Evolutionary conservation across 495 filamentous ascomycete genomes (phyloP).

Genomic region (Lophium mytilinum): DNA sequence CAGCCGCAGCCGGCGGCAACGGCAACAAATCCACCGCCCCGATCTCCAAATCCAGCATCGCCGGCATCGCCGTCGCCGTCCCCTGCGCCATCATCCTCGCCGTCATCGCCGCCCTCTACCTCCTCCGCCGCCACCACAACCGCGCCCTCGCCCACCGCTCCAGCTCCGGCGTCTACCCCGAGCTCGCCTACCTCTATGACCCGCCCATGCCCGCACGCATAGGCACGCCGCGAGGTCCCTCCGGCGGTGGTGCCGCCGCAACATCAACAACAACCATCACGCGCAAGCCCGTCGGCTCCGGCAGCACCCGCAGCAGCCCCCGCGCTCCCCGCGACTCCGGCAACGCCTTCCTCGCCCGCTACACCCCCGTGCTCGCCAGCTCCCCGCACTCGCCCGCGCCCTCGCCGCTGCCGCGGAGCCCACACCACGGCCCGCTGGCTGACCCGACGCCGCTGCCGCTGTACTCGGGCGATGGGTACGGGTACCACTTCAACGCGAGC

Average conservation of each 20-base stretch:
- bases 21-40: neutral
- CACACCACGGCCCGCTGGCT: too few species aligned
- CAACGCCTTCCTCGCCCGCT: neutral
- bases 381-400: too few species aligned
- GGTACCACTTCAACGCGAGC: too few species aligned
- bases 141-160: conserved; percentile 2
- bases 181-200: conserved; percentile 22
- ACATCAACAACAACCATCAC: neutral
- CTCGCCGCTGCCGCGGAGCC: too few species aligned
- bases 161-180: conserved; percentile 16
- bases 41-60: neutral
- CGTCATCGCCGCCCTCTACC: conserved; percentile 14
- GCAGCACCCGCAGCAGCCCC: neutral
- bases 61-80: neutral
- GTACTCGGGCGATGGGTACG: too few species aligned
- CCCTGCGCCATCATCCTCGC: conserved; percentile 10
- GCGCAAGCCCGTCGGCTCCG: too few species aligned
- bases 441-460: too few species aligned
- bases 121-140: conserved; percentile 14
- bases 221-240: neutral
- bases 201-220: conserved; percentile 2
- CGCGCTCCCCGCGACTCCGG: neutral
- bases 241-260: conserved; percentile 11
- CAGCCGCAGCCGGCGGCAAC: neutral
- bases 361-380: neutral